Evolutionary conservation across 2,329 filamentous ascomycete genomes (phyloP), one percentile per base, ranked within the genome.

Genomic region (Neonectria coccinea): DNA sequence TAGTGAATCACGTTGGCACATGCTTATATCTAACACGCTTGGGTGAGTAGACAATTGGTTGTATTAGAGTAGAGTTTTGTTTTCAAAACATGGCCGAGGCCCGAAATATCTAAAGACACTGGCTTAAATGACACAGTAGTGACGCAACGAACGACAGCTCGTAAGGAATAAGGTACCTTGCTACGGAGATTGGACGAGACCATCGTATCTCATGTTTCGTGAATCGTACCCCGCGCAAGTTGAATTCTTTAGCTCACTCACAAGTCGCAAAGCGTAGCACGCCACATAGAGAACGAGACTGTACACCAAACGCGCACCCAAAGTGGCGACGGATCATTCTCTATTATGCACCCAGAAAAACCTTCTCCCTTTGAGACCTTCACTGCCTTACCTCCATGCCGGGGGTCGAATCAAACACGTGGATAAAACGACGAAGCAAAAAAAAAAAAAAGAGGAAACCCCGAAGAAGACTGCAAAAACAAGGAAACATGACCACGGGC

Each of bases 331-430:
- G 62, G 52, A 62, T 67, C 68, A 73, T 69, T 74, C 67, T 73
- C 71, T 74, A 73, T 73, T 74, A 74, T 74, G 72, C 72, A 74
- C 70, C 72, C 65, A 63, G 55, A 69, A 68, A 70, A 73, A 66
- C 68, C 70, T 68, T 53, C 69, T 70, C 69, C 57, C 55, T 68
- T 64, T 67, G 67, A 68, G 64, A 72, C 69, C 66, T 57, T 72
- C 70, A 74, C 71, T 73, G 66, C 71, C 67, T 70, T 69, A 69
- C 68, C 67, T 70, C 67, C 65, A 67, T 72, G 66, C 67, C 67
- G 62, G 70, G 63, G 67, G 5, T 56, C 61, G 54, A 55, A 59
- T 55, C 55, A 63, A 33, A 56, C 50, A 56, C 58, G 42, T 22
- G 45, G 47, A 59, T 52, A 55, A 44, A 62, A 44, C 42, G 36